Conservation (phyloP, 768 basidiomycete genomes). For the Cytidiella melzeri region DNA sequence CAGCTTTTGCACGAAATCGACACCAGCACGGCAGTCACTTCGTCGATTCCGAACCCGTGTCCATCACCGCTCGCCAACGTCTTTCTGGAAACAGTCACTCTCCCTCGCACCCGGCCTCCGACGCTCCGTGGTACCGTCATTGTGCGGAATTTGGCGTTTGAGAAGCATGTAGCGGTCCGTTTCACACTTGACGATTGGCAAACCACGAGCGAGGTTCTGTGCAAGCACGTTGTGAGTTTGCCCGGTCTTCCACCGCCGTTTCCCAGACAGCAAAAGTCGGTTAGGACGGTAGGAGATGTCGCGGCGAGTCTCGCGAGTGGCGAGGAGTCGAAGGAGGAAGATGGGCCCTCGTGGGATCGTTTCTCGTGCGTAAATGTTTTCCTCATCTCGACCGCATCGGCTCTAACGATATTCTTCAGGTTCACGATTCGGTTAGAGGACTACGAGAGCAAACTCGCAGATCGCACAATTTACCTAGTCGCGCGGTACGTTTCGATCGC, state of each 20-base stretch:
- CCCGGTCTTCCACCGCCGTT: conserved; percentile 29
- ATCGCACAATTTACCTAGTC: conserved; percentile 55
- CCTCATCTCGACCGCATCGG: neutral
- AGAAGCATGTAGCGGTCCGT: conserved; percentile 78
- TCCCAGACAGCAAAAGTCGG: conserved; percentile 11
- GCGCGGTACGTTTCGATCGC: conserved; percentile 39
- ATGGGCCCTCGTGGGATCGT: conserved; percentile 24
- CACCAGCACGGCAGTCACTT: conserved; percentile 32
- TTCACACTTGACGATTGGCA: conserved; percentile 96
- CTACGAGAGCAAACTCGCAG: conserved; percentile 43
- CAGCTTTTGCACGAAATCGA: conserved; percentile 23
- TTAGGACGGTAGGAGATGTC: conserved; percentile 33
- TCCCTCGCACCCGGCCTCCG: conserved; percentile 31
- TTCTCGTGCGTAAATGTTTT: conserved; percentile 22
- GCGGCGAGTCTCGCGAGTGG: conserved; percentile 26
- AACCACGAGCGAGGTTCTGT: conserved; percentile 78
- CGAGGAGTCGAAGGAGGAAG: conserved; percentile 12
- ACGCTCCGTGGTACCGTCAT: conserved; percentile 69
- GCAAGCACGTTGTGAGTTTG: conserved; percentile 43
- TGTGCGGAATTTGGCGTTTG: conserved; percentile 80
- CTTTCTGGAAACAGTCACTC: conserved; percentile 32
- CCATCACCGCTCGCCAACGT: conserved; percentile 29
- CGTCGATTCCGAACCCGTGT: conserved; percentile 28
- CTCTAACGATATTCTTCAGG: conserved; percentile 6
- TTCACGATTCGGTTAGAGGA: conserved; percentile 71